Evolutionary conservation across 495 filamentous ascomycete genomes (phyloP), one percentile per base, ranked within the genome.

Genomic region (Pseudotulostoma volvatum): DNA sequence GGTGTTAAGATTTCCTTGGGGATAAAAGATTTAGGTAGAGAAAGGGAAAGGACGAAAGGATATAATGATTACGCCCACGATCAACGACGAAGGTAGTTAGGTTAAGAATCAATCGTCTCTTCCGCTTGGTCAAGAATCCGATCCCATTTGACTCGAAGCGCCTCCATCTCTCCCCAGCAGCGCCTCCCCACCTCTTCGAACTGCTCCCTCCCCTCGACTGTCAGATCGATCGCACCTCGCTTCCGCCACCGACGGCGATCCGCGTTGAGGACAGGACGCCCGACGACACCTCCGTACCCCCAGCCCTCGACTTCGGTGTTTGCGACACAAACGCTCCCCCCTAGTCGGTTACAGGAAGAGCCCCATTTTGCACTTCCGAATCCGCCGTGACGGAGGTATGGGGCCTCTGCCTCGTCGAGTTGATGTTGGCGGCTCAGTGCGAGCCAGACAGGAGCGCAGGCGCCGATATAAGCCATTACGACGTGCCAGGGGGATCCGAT

Each of bases 401-500:
- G 52, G 3, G 45, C 58, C 43, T 79, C 74, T 18, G 70, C 59
- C 28, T 64, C 64, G 47, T 85, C 79, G 18, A 97, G 59, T 31
- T 63, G 63, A 1, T 60, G 57, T 42, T 82, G 73, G n/a, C 74
- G 57, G 7, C 75, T 67, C 18, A 95, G 67, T 0, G 83, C 78
- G 11, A 93, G 60, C 77, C 82, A 93, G 30, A 81, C 75, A 0
- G 83, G 70, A 0, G 85, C 70, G 42, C 58, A 66, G 3, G 87
- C 84, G 28, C 79, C 87, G n/a, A 72, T 68, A 61, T 93, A 92
- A 0, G 79, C 63, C 11, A 66, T 69, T 36, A 82, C 59, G 1
- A 73, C 67, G 58, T 96, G 82, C 85, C 85, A 96, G 18, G 84
- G 83, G 2, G 82, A 88, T 16, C 86, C 84, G 14, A 90, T 58